Conservation (phyloP, 768 basidiomycete species). For the Pisolithus orientalis region DNA sequence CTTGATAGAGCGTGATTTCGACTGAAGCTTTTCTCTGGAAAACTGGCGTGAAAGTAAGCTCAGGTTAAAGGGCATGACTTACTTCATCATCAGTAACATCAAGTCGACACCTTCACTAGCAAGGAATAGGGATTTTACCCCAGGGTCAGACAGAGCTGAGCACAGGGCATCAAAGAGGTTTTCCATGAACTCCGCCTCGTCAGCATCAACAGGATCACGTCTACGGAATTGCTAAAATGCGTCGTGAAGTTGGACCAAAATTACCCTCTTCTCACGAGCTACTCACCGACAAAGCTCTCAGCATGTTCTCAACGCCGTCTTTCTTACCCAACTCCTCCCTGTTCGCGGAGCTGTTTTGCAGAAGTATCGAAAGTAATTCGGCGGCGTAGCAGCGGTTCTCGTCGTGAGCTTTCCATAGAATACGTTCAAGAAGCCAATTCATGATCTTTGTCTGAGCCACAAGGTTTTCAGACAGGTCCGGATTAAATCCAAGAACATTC, state of each 20-base stretch:
- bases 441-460: conserved; percentile 71
- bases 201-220: conserved; percentile 76
- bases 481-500: conserved; percentile 83
- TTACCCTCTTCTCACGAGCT: neutral
- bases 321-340: conserved; percentile 61
- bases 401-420: conserved; percentile 68
- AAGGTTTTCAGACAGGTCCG: conserved; percentile 62
- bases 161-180: conserved; percentile 90
- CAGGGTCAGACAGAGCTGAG: conserved; percentile 72
- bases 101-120: conserved; percentile 90
- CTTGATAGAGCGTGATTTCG: conserved; percentile 83
- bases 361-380: conserved; percentile 85
- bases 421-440: conserved; percentile 72
- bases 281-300: conserved; percentile 79
- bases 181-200: conserved; percentile 98
- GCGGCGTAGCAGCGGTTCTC: conserved; percentile 93
- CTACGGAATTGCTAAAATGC: conserved; percentile 72
- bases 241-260: conserved; percentile 9
- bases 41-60: neutral
- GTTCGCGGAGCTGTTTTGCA: conserved; percentile 70
- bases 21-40: conserved; percentile 72
- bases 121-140: conserved; percentile 78
- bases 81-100: conserved; percentile 99
- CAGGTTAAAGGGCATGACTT: conserved; percentile 18
- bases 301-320: conserved; percentile 70